Base-by-base conservation (phyloP, 257 asterid species). In the Dorcoceras hygrometricum region DNA sequence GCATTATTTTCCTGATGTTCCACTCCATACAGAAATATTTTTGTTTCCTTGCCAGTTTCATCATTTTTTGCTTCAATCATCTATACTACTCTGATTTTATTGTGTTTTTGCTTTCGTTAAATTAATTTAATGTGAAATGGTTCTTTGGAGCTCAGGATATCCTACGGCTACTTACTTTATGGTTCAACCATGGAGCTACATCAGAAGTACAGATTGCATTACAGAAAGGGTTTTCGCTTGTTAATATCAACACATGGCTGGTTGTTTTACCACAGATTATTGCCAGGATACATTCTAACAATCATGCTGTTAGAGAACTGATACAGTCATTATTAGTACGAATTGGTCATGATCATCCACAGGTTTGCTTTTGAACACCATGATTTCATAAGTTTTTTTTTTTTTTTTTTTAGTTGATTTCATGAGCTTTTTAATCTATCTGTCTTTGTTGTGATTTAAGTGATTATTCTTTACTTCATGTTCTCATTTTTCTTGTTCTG, bases 151-250 rank as follows among this genome's bases (percentile, higher is more conserved):
- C 77, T 70, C 90, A 93, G 97, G 99, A 94, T 81, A 94, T 94
- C 73, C 89, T 94, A 62, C 97, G 97, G 51, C 99, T 94, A 75
- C 96, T 94, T 68, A 94, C 99, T 73, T 74, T 94, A 80, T 94
- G 99, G 99, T 94, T 94, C 88, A 94, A 94, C 90, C 96, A 94
- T 83, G 97, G 99, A 72, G 88, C 95, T 83, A 88, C 96, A 69
- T 72, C 95, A 67, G 97, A 94, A 76, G 99, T 94, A 73, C 99
- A 94, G 81, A 78, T 72, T 90, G 99, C 99, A 69, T 67, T 94
- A 68, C 95, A 94, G 84, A 88, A 71, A 76, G 99, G 99, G 64
- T 94, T 94, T 81, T 76, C 88, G 20, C 96, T 85, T 73, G 99
- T 94, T 75, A 94, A 87, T 71, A 94, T 94, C 84, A 90, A 94